Evolutionary conservation across 73 alveolate genomes (phyloP).

Genomic region (Stentor roeselii): DNA sequence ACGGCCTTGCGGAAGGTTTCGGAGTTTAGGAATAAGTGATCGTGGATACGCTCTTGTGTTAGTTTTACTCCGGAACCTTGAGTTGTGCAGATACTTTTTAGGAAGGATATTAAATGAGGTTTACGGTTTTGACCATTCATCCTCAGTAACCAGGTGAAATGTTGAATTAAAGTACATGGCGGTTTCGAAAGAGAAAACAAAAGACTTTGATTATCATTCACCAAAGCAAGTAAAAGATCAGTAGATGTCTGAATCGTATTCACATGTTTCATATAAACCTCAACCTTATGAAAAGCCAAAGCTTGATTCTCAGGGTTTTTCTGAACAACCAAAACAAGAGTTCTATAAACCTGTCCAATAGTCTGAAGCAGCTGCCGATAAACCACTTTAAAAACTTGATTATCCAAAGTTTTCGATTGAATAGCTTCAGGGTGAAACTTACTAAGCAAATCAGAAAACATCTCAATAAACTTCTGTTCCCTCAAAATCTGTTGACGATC

Average conservation of each 20-base stretch:
- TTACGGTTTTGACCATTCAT: not conserved
- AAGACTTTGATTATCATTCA: not conserved
- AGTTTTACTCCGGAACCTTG: constrained; percentile 15
- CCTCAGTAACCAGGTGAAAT: not conserved
- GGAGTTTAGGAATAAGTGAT: not conserved
- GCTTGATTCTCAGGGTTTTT: not conserved
- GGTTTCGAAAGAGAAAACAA: not conserved
- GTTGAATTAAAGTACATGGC: constrained; percentile 1
- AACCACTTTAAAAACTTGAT: not conserved
- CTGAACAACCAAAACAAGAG: not conserved
- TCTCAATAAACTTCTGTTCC: not conserved
- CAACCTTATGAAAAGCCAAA: not conserved
- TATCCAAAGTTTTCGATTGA: not conserved
- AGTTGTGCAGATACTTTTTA: constrained; percentile 1
- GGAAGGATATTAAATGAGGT: constrained; percentile 12
- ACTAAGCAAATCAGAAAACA: not conserved
- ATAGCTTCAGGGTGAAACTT: not conserved
- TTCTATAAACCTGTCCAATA: not conserved
- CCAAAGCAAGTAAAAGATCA: not conserved
- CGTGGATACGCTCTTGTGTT: constrained; percentile 17
- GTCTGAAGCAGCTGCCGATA: too few relatives aligned
- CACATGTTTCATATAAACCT: not conserved
- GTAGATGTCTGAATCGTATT: not conserved
- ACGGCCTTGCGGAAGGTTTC: not conserved
- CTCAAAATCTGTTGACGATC: not conserved